These are phyloP conservation scores for Xylaria curta DNA, from an alignment of 495 filamentous ascomycete species.

Conservation along the genomic window DNA sequence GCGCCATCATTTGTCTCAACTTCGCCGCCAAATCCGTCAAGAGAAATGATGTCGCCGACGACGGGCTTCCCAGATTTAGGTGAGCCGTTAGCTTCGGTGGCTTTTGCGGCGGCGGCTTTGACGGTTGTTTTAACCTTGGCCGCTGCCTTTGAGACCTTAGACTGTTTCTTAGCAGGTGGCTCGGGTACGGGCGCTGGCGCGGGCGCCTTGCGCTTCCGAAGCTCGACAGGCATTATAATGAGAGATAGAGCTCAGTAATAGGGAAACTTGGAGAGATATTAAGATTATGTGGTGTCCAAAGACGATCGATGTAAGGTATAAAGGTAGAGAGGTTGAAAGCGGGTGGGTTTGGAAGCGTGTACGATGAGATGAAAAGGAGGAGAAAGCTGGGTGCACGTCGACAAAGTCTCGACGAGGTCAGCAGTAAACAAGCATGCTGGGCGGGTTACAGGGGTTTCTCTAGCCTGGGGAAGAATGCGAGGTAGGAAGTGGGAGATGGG, in stretches of 20 bases:
- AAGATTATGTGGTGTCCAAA: conserved; percentile 12
- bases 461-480: conserved; percentile 15
- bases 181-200: conserved; percentile 62
- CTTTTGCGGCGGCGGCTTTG: conserved; percentile 43
- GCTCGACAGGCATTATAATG: conserved; percentile 60
- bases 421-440: conserved; percentile 29
- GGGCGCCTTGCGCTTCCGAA: conserved; percentile 77
- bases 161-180: conserved; percentile 61
- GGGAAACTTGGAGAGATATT: conserved; percentile 1
- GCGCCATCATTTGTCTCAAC: conserved; percentile 82
- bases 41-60: conserved; percentile 61
- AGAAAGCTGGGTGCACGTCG: conserved; percentile 21
- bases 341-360: background rate
- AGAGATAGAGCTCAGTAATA: background rate
- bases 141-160: conserved; percentile 37
- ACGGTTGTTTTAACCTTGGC: conserved; percentile 53
- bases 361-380: conserved; percentile 1
- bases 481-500: background rate
- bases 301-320: background rate
- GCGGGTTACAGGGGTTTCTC: conserved; percentile 27
- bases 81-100: conserved; percentile 44
- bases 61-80: conserved; percentile 40
- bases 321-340: background rate
- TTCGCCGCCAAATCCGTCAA: conserved; percentile 81
- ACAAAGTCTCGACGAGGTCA: conserved; percentile 20